phyloP scores from a whole-genome alignment of 768 basidiomycete species.

The Pleurotus salmoneostramineus region DNA sequence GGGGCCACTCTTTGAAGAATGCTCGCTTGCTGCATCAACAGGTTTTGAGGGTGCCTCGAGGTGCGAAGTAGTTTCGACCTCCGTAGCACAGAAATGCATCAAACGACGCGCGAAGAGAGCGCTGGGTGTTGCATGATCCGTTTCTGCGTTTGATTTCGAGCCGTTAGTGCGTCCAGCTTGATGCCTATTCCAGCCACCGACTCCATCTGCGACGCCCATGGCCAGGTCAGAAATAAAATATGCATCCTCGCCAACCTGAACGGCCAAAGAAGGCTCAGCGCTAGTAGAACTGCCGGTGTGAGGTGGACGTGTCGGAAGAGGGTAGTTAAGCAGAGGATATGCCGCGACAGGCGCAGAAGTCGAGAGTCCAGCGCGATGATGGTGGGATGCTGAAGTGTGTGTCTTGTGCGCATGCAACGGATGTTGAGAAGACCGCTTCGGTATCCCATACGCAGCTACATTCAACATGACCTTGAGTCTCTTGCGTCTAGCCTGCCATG shows the following conservation, averaged over 20 bases:
- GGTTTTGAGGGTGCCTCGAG: neutral
- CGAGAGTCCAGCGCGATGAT: neutral
- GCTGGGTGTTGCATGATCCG: slow-evolving; percentile 16
- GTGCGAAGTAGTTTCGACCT: slow-evolving; percentile 30
- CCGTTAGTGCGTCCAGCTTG: slow-evolving; percentile 14
- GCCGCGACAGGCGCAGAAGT: neutral
- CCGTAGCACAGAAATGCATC: slow-evolving; percentile 81
- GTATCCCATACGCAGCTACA: slow-evolving; percentile 82
- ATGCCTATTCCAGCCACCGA: slow-evolving; percentile 80
- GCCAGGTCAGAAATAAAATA: slow-evolving; percentile 82
- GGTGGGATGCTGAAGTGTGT: neutral
- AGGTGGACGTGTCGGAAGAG: no score
- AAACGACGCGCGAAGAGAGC: slow-evolving; percentile 72
- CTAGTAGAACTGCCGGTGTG: neutral
- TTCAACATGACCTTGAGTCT: slow-evolving; percentile 35
- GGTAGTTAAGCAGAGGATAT: neutral
- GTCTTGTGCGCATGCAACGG: neutral
- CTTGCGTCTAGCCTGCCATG: slow-evolving; percentile 7
- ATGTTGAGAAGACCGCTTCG: slow-evolving; percentile 47
- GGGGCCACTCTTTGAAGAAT: no score
- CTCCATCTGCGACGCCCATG: slow-evolving; percentile 94
- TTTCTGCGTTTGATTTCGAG: slow-evolving; percentile 7
- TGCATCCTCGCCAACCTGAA: slow-evolving; percentile 90
- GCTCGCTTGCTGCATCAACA: no score
- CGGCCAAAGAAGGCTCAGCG: slow-evolving; percentile 40